Conservation (phyloP, 2,329 filamentous ascomycete genomes). For the Dactylellina leptospora region DNA sequence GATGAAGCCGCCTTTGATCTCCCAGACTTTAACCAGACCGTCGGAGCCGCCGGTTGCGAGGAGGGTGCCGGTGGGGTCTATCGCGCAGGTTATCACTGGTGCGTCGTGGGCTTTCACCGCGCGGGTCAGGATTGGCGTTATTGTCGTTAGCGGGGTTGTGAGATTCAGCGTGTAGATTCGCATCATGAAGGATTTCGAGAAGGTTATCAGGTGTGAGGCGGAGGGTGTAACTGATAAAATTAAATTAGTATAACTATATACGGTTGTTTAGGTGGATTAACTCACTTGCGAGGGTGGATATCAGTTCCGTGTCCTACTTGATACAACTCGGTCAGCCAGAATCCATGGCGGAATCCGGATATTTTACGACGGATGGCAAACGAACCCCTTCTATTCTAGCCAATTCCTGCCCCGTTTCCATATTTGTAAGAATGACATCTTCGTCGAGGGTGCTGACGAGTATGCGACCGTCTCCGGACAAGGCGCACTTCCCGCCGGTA, state of each 20-base stretch:
- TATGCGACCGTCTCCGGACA: slow-evolving; percentile 81
- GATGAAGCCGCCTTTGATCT: slow-evolving; percentile 85
- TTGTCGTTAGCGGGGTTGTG: slow-evolving; percentile 60
- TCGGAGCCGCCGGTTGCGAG: slow-evolving; percentile 93
- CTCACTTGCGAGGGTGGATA: slow-evolving; percentile 76
- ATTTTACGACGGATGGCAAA: background rate
- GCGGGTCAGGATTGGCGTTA: slow-evolving; percentile 75
- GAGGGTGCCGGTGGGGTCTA: slow-evolving; percentile 86
- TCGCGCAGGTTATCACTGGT: slow-evolving; percentile 84
- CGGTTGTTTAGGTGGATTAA: slow-evolving; percentile 22
- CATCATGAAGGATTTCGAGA: slow-evolving; percentile 95
- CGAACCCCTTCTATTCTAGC: slow-evolving; percentile 84
- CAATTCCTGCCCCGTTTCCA: slow-evolving; percentile 81
- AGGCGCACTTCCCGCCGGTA: slow-evolving; percentile 84
- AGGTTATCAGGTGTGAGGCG: slow-evolving; percentile 85
- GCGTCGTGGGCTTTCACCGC: slow-evolving; percentile 89
- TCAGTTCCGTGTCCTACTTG: slow-evolving; percentile 75
- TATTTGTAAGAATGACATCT: slow-evolving; percentile 85
- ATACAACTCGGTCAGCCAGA: slow-evolving; percentile 7
- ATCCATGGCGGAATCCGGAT: slow-evolving; percentile 35
- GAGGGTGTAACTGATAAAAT: slow-evolving; percentile 79
- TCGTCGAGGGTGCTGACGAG: slow-evolving; percentile 91
- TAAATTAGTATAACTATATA: slow-evolving; percentile 48
- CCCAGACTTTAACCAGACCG: slow-evolving; percentile 95
- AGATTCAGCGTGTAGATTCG: slow-evolving; percentile 80